phyloP scores from a whole-genome alignment of 2,329 filamentous ascomycete species.

The Eutypella sp. region DNA sequence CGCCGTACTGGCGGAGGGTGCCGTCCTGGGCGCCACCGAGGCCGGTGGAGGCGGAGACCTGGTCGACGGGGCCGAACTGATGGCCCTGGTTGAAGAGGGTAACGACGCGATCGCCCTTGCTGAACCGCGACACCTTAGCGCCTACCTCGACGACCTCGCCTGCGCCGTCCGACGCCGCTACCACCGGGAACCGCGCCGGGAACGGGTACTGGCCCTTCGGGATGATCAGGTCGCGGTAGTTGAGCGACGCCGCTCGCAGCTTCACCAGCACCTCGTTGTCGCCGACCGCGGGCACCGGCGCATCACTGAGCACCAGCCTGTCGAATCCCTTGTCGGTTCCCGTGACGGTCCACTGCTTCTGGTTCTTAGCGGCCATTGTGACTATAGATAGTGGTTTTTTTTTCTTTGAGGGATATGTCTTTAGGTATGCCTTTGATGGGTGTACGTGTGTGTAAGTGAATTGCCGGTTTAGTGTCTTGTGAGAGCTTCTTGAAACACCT shows the following conservation, averaged over 20 bases:
- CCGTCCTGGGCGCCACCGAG: conserved; percentile 67
- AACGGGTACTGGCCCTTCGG: conserved; percentile 44
- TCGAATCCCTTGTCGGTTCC: conserved; percentile 53
- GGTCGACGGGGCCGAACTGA: conserved; percentile 38
- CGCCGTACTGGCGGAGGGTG: conserved; percentile 60
- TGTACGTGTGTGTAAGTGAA: too few relatives aligned
- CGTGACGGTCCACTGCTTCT: conserved; percentile 52
- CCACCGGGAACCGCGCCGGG: conserved; percentile 35
- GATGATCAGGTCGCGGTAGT: conserved; percentile 51
- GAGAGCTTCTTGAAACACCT: too few relatives aligned
- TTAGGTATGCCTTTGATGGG: too few relatives aligned
- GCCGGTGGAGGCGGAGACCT: conserved; percentile 40
- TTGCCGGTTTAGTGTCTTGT: too few relatives aligned
- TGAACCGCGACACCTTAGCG: conserved; percentile 41
- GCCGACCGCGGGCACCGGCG: conserved; percentile 54
- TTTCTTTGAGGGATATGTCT: too few relatives aligned
- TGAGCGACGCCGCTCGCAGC: conserved; percentile 47
- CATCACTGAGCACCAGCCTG: conserved; percentile 50
- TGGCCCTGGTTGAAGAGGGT: conserved; percentile 60
- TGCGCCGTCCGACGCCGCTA: conserved; percentile 49
- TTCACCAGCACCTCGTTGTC: conserved; percentile 71
- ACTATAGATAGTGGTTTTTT: not conserved
- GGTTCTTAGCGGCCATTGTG: conserved; percentile 32
- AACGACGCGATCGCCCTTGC: conserved; percentile 48
- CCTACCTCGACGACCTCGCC: conserved; percentile 50